Conservation (phyloP, 257 asterid genomes). For the Scutellaria baicalensis region DNA sequence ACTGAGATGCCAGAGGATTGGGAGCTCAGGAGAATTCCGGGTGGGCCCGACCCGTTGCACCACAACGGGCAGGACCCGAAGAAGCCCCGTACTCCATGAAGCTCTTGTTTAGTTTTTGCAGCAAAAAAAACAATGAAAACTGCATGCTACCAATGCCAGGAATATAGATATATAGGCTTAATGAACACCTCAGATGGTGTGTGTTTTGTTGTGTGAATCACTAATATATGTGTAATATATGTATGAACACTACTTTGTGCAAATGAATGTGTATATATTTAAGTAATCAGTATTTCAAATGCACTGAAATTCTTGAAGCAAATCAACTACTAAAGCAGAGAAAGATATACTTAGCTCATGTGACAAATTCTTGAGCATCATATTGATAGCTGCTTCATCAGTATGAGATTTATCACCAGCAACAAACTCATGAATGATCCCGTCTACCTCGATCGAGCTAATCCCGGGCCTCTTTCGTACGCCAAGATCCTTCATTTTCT, state of each 20-base stretch:
- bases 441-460: constrained; percentile 54
- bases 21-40: constrained; percentile 58
- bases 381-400: constrained; percentile 29
- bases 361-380: constrained; percentile 40
- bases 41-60: constrained; percentile 67
- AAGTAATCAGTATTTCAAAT: background rate
- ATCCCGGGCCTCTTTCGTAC: constrained; percentile 58
- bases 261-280: constrained; percentile 4
- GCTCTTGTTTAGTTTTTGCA: background rate
- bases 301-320: constrained; percentile 9
- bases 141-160: background rate
- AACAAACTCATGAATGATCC: constrained; percentile 39
- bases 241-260: constrained; percentile 9
- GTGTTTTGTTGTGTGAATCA: constrained; percentile 6
- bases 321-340: constrained; percentile 14
- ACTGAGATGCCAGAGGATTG: constrained; percentile 33
- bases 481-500: constrained; percentile 70
- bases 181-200: background rate
- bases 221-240: constrained; percentile 3
- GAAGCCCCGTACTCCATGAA: constrained; percentile 48
- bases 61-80: constrained; percentile 43
- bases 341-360: constrained; percentile 26
- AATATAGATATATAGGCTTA: background rate
- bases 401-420: constrained; percentile 61
- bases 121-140: background rate